Conservation (phyloP, 2,329 filamentous ascomycete species). For the Drechslerella coelobrocha region DNA sequence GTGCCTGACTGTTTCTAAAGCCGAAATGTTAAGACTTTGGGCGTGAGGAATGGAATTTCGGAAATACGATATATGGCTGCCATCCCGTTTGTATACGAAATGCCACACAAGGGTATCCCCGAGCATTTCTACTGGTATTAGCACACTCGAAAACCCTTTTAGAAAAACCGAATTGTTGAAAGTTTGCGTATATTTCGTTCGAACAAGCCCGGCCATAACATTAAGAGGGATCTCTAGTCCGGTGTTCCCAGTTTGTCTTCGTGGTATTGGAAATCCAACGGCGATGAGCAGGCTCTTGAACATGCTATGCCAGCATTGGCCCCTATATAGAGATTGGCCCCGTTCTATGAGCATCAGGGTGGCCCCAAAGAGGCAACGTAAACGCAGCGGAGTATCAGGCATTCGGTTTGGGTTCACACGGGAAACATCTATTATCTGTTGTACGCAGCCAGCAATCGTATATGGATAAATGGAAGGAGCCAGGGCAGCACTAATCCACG, state of each 20-base stretch:
- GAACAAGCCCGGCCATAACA: slow-evolving; percentile 52
- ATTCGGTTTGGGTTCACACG: no score
- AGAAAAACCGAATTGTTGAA: slow-evolving; percentile 51
- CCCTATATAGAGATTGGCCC: neutral
- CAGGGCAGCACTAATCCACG: slow-evolving; percentile 57
- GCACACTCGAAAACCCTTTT: slow-evolving; percentile 51
- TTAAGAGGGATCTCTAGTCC: slow-evolving; percentile 54
- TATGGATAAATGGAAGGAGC: slow-evolving; percentile 52
- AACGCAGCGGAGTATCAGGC: neutral
- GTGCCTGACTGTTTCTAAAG: slow-evolving; percentile 13
- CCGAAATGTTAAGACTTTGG: slow-evolving; percentile 3
- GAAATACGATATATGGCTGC: slow-evolving; percentile 29
- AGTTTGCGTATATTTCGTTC: slow-evolving; percentile 5
- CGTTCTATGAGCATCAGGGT: slow-evolving; percentile 20
- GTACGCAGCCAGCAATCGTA: slow-evolving; percentile 50
- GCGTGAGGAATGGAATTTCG: slow-evolving; percentile 13
- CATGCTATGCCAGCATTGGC: slow-evolving; percentile 40
- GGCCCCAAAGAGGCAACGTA: slow-evolving; percentile 15
- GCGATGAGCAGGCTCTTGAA: slow-evolving; percentile 46
- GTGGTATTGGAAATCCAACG: slow-evolving; percentile 47
- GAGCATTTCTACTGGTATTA: slow-evolving; percentile 32
- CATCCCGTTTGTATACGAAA: slow-evolving; percentile 35
- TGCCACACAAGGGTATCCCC: slow-evolving; percentile 52
- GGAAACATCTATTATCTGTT: slow-evolving; percentile 6
- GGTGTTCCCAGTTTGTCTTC: neutral